A percentile compares a stretch with the other conserved stretches of the same genome.
These are phyloP conservation scores for Solanum corneliomulleri DNA, from an alignment of 257 asterid genomes.

Conservation along the genomic window DNA sequence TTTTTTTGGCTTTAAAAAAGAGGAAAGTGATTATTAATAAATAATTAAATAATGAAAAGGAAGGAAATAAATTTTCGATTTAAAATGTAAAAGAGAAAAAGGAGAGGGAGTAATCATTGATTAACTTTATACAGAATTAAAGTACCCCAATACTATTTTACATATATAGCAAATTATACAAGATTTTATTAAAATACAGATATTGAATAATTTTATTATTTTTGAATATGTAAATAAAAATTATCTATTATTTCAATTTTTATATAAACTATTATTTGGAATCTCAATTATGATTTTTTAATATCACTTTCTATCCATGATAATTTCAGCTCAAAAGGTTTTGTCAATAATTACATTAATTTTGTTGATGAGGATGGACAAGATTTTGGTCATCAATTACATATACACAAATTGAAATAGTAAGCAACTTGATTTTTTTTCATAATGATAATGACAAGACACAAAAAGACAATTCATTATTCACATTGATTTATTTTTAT, in stretches of 20 bases:
- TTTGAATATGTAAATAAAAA: too few species aligned
- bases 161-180: not conserved
- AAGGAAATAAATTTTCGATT: too few species aligned
- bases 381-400: not conserved
- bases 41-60: too few species aligned
- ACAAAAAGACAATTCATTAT: not conserved
- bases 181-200: too few species aligned
- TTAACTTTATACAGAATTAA: not conserved
- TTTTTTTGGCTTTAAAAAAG: too few species aligned
- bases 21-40: not conserved
- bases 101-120: not conserved
- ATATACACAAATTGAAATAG: not conserved
- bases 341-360: not conserved
- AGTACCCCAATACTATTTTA: not conserved
- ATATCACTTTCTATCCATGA: not conserved
- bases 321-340: not conserved
- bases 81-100: too few species aligned
- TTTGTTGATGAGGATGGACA: not conserved
- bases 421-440: not conserved
- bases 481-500: not conserved
- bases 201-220: too few species aligned
- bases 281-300: too few species aligned
- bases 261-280: too few species aligned
- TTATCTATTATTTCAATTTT: too few species aligned
- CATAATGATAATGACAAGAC: not conserved